Conservation (phyloP, 352 stramenopile species). For the Pythium monospermum region DNA sequence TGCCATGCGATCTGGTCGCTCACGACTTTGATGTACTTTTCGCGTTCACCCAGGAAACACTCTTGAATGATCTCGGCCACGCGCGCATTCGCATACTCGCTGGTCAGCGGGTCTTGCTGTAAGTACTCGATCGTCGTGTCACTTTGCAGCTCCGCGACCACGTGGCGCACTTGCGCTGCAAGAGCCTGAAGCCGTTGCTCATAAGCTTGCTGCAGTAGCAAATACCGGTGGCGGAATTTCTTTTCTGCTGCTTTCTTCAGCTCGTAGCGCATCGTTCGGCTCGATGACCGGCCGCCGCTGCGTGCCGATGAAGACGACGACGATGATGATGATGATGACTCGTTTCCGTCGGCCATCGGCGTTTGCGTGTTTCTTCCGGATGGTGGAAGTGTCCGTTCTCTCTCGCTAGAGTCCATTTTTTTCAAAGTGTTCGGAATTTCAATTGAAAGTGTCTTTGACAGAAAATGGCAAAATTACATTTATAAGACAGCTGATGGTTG, state of each 20-base stretch:
- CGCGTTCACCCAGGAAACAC: slow-evolving; percentile 58
- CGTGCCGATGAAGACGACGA: too few species aligned
- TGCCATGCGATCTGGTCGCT: slow-evolving; percentile 70
- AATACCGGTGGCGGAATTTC: slow-evolving; percentile 69
- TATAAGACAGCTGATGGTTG: too few species aligned
- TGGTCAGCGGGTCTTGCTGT: slow-evolving; percentile 57
- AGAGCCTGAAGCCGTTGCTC: slow-evolving; percentile 63
- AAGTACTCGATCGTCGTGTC: slow-evolving; percentile 61
- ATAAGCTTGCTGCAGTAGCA: slow-evolving; percentile 62
- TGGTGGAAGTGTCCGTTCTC: too few species aligned
- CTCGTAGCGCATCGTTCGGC: slow-evolving; percentile 20
- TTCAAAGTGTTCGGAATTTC: too few species aligned
- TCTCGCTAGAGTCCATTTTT: too few species aligned
- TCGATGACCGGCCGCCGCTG: too few species aligned
- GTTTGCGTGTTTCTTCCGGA: too few species aligned
- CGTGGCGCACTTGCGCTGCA: slow-evolving; percentile 41
- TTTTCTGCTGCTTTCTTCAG: slow-evolving; percentile 56
- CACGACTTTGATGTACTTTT: slow-evolving; percentile 70
- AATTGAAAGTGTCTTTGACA: too few species aligned
- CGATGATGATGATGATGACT: too few species aligned
- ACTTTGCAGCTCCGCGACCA: slow-evolving; percentile 44
- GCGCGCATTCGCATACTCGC: slow-evolving; percentile 52
- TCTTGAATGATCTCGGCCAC: slow-evolving; percentile 65
- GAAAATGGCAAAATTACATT: too few species aligned
- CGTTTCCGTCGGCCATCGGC: too few species aligned